A percentile compares a stretch with the other conserved stretches of the same genome.
Evolutionary conservation across 2,329 filamentous ascomycete genomes (phyloP).

Genomic region (Diaporthe humulicola): DNA sequence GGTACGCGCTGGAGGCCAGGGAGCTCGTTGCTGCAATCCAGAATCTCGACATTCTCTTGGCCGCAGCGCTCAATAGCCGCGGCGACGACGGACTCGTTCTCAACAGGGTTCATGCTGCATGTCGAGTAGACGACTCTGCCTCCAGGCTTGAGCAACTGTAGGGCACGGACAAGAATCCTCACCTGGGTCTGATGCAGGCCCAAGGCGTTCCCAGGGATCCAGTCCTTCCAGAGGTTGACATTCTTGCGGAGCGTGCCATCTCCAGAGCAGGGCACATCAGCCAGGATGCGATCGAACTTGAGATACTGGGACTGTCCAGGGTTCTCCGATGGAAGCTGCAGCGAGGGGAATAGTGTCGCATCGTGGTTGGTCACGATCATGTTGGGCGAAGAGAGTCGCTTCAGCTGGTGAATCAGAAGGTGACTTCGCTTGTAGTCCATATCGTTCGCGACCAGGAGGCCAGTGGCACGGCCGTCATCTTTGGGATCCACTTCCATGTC

Average conservation of each 20-base stretch:
- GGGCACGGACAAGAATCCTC: slow-evolving; percentile 88
- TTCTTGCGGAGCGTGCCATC: slow-evolving; percentile 97
- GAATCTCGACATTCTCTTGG: slow-evolving; percentile 80
- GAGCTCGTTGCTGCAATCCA: slow-evolving; percentile 86
- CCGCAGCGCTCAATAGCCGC: slow-evolving; percentile 92
- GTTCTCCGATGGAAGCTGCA: slow-evolving; percentile 77
- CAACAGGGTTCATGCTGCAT: slow-evolving; percentile 98
- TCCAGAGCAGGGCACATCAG: slow-evolving; percentile 96
- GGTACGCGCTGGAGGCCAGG: slow-evolving; percentile 81
- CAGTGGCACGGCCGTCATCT: slow-evolving; percentile 90
- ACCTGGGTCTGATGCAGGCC: slow-evolving; percentile 90
- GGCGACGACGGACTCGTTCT: slow-evolving; percentile 93
- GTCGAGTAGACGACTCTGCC: slow-evolving; percentile 97
- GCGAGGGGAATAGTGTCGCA: slow-evolving; percentile 93
- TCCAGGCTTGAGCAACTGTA: slow-evolving; percentile 96
- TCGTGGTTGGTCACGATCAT: slow-evolving; percentile 98
- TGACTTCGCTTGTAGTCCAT: slow-evolving; percentile 96
- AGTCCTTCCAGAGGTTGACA: slow-evolving; percentile 92
- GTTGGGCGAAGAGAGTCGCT: slow-evolving; percentile 96
- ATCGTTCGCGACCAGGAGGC: slow-evolving; percentile 94
- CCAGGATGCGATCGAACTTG: slow-evolving; percentile 96
- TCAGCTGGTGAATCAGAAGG: slow-evolving; percentile 98
- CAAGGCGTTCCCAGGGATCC: slow-evolving; percentile 88
- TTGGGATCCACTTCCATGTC: slow-evolving; percentile 70
- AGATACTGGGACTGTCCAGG: slow-evolving; percentile 77